Conservation (phyloP, 768 basidiomycete genomes). For the Mycena galopus region DNA sequence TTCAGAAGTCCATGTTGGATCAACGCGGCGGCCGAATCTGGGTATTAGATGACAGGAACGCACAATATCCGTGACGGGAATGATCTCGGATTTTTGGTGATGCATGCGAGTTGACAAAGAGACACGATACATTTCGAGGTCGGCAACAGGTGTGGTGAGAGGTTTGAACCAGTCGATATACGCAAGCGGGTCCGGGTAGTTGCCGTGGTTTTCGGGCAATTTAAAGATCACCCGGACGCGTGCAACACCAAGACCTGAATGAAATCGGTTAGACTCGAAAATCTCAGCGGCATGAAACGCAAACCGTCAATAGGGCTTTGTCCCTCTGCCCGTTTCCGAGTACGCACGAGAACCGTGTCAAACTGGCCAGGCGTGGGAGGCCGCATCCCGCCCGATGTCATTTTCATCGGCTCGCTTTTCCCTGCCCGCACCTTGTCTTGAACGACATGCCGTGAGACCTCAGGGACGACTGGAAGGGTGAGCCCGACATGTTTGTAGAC, state of each 20-base stretch:
- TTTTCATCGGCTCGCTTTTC: background rate
- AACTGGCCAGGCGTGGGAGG: background rate
- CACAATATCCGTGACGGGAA: background rate
- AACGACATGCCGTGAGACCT: too few species aligned
- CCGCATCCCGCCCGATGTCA: background rate
- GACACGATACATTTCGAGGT: background rate
- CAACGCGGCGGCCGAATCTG: background rate
- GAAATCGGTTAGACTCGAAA: background rate
- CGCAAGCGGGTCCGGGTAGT: background rate
- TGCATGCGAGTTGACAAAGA: background rate
- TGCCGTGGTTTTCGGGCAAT: background rate
- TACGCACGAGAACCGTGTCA: too few species aligned
- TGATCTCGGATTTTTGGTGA: background rate
- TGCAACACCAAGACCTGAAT: background rate
- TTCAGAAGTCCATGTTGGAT: constrained; percentile 1
- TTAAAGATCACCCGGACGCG: constrained; percentile 5
- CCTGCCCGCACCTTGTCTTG: too few species aligned
- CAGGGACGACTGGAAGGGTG: background rate
- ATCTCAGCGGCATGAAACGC: too few species aligned
- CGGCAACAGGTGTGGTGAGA: background rate
- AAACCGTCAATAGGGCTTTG: background rate
- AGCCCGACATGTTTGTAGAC: background rate
- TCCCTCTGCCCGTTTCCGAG: background rate
- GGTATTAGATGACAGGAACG: constrained; percentile 9
- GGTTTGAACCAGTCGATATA: constrained; percentile 17